A percentile compares a stretch with the other conserved stretches of the same genome.
phyloP scores from a whole-genome alignment of 441 rosid genomes.

The Isatis lusitanica region DNA sequence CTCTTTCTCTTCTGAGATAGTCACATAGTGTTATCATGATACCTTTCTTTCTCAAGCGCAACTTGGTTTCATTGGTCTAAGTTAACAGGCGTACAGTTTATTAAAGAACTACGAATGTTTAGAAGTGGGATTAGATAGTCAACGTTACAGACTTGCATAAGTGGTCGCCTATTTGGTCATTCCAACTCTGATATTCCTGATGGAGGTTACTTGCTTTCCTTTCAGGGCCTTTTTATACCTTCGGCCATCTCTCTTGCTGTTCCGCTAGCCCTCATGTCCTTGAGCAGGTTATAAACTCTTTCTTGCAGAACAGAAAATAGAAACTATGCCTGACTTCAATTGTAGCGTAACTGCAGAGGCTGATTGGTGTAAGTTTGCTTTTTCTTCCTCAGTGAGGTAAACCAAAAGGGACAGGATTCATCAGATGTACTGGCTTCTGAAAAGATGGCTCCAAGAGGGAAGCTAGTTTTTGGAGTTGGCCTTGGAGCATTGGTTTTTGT shows the following conservation, averaged over 20 bases:
- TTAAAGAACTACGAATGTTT: not conserved
- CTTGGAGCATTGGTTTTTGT: slow-evolving; percentile 87
- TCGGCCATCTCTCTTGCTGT: slow-evolving; percentile 80
- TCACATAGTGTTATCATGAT: not conserved
- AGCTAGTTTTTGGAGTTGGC: slow-evolving; percentile 80
- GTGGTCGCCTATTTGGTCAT: not conserved
- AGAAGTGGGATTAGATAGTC: slow-evolving; percentile 9
- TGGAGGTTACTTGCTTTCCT: slow-evolving; percentile 21
- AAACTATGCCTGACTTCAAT: not conserved
- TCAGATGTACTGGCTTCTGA: slow-evolving; percentile 71
- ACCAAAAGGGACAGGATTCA: slow-evolving; percentile 67
- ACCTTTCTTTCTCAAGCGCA: slow-evolving; percentile 1
- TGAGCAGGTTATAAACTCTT: slow-evolving; percentile 64
- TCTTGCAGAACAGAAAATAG: slow-evolving; percentile 26
- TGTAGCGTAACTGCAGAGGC: not conserved
- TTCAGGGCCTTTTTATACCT: slow-evolving; percentile 72
- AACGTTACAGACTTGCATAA: not conserved
- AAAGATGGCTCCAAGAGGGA: slow-evolving; percentile 92
- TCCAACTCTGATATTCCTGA: not conserved
- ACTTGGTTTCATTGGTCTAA: not conserved
- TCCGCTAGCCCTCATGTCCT: slow-evolving; percentile 85
- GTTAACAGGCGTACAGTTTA: not conserved
- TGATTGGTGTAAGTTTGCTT: slow-evolving; percentile 15
- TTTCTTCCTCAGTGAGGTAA: slow-evolving; percentile 72
- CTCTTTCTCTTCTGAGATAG: slow-evolving; percentile 21